These are phyloP conservation scores for Kwoniella shandongensis DNA, from an alignment of 768 basidiomycete genomes.

Conservation along the genomic window DNA sequence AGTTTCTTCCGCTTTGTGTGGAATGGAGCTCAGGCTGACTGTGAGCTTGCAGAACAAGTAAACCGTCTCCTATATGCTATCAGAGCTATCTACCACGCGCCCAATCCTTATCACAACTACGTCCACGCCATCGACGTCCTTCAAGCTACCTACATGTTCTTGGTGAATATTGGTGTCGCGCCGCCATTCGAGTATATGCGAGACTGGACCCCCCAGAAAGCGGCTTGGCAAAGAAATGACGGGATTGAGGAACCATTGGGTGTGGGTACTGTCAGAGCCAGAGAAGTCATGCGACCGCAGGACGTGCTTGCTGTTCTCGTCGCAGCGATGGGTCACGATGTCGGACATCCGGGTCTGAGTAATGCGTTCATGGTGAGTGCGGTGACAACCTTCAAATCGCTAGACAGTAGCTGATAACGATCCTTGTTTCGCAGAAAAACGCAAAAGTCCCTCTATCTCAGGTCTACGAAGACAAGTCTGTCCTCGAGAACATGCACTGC, in stretches of 20 bases:
- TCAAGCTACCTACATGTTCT: conserved; percentile 84
- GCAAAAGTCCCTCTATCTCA: conserved; percentile 83
- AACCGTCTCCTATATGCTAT: conserved; percentile 78
- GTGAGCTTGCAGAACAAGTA: conserved; percentile 65
- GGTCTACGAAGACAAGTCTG: conserved; percentile 83
- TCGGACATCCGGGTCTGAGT: conserved; percentile 91
- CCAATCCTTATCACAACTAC: conserved; percentile 97
- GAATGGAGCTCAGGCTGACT: conserved; percentile 52
- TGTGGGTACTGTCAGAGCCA: conserved; percentile 39
- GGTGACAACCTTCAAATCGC: neutral
- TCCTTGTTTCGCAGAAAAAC: conserved; percentile 69
- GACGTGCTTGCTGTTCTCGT: conserved; percentile 84
- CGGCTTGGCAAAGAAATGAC: conserved; percentile 40
- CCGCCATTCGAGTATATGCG: conserved; percentile 72
- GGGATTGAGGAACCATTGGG: conserved; percentile 18
- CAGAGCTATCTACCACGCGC: conserved; percentile 83
- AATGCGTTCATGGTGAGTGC: conserved; percentile 86
- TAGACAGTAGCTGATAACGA: neutral
- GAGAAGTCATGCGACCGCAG: conserved; percentile 57
- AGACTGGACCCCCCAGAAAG: conserved; percentile 53
- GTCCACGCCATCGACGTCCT: conserved; percentile 95
- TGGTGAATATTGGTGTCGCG: conserved; percentile 73
- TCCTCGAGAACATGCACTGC: conserved; percentile 86
- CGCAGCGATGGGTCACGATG: conserved; percentile 95
- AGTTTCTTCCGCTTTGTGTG: conserved; percentile 16